Conservation (phyloP, 352 stramenopile species). For the Pythium volutum region DNA sequence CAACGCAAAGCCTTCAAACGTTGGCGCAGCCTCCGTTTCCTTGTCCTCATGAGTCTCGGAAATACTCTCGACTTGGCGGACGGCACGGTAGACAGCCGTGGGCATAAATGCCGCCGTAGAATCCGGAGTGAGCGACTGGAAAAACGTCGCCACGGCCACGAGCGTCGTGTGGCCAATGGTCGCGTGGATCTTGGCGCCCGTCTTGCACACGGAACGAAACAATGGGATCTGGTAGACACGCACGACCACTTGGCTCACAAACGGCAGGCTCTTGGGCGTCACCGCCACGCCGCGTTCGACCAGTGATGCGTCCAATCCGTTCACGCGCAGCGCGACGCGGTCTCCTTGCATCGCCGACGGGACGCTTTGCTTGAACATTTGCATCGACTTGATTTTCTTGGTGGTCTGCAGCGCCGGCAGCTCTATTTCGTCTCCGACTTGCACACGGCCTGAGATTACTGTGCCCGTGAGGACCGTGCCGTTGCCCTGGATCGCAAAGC, state of each 20-base stretch:
- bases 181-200: constrained; percentile 64
- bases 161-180: constrained; percentile 79
- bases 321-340: constrained; percentile 94
- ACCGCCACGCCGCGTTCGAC: constrained; percentile 65
- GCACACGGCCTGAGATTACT: constrained; percentile 83
- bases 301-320: constrained; percentile 50
- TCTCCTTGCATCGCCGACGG: constrained; percentile 88
- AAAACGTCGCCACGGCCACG: constrained; percentile 63
- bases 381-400: constrained; percentile 97
- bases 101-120: constrained; percentile 32
- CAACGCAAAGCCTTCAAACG: constrained; percentile 39
- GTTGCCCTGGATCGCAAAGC: constrained; percentile 96
- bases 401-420: constrained; percentile 80
- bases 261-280: constrained; percentile 45
- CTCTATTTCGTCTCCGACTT: constrained; percentile 93
- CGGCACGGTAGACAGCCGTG: constrained; percentile 39
- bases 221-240: constrained; percentile 54
- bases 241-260: constrained; percentile 53
- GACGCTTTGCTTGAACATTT: constrained; percentile 96
- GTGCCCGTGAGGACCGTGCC: constrained; percentile 97
- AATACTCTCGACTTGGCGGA: constrained; percentile 32
- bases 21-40: neutral
- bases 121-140: constrained; percentile 25
- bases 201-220: constrained; percentile 53
- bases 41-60: constrained; percentile 5